Conservation (phyloP, 345 rosid species). For the Hibiscus mutabilis region DNA sequence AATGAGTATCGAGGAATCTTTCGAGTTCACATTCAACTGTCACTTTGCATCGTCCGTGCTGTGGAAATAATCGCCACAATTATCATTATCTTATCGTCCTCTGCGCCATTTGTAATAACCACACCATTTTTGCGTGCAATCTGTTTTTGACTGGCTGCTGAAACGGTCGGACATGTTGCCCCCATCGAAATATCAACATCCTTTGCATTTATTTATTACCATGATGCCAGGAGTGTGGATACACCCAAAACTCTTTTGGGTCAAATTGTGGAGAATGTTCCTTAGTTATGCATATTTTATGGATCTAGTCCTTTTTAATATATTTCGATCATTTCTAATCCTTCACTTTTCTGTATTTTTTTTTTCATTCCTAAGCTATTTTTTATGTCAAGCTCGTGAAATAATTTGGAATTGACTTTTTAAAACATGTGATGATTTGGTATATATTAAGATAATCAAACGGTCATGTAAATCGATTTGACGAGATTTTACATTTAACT, state of each 20-base stretch:
- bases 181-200: conserved; percentile 19
- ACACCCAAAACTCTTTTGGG: not conserved
- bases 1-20: not conserved
- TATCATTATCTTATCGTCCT: not conserved
- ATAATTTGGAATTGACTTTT: too few relatives aligned
- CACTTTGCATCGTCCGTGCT: not conserved
- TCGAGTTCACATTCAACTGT: not conserved
- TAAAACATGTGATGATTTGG: too few relatives aligned
- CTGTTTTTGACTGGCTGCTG: not conserved
- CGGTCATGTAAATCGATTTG: too few relatives aligned
- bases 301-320: too few relatives aligned
- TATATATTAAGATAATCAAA: too few relatives aligned
- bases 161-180: conserved; percentile 12
- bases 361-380: too few relatives aligned
- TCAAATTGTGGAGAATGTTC: too few relatives aligned
- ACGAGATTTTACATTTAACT: too few relatives aligned
- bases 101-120: not conserved
- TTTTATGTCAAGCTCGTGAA: too few relatives aligned
- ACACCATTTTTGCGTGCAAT: not conserved
- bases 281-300: too few relatives aligned
- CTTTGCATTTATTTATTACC: not conserved
- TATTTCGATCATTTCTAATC: too few relatives aligned
- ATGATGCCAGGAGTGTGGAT: not conserved
- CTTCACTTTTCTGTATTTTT: too few relatives aligned
- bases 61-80: not conserved